These are phyloP conservation scores for Salix koriyanagi DNA, from an alignment of 345 rosid species.

Conservation along the genomic window DNA sequence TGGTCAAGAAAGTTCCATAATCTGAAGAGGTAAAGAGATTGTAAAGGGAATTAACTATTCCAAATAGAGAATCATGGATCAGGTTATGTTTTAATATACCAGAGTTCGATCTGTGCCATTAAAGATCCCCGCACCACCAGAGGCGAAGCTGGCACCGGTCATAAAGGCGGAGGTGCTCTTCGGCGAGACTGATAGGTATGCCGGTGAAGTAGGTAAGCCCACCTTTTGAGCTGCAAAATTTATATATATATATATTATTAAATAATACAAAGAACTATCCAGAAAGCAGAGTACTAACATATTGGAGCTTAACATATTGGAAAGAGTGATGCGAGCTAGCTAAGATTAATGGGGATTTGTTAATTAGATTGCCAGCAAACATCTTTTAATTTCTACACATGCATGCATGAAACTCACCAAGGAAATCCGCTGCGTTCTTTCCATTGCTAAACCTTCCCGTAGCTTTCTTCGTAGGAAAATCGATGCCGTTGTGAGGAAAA, in stretches of 20 bases:
- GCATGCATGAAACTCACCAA: constrained; percentile 22
- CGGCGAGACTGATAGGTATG: constrained; percentile 24
- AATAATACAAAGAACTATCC: too few species aligned
- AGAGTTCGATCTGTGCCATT: constrained; percentile 36
- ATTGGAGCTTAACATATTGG: too few species aligned
- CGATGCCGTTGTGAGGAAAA: constrained; percentile 51
- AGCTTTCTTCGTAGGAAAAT: constrained; percentile 38
- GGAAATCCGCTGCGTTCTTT: constrained; percentile 54
- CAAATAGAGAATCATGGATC: too few species aligned
- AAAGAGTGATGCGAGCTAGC: too few species aligned
- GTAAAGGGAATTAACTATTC: too few species aligned
- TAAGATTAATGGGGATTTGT: too few species aligned
- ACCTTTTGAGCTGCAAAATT: constrained; percentile 40
- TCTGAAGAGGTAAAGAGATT: too few species aligned
- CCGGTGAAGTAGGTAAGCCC: constrained; percentile 46
- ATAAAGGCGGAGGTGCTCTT: constrained; percentile 16
- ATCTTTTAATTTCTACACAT: too few species aligned
- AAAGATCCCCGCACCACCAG: constrained; percentile 65
- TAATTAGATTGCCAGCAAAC: too few species aligned
- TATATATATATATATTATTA: too few species aligned
- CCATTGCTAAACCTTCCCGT: constrained; percentile 59
- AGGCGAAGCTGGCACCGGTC: constrained; percentile 49
- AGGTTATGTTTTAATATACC: constrained; percentile 31
- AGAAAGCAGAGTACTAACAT: too few species aligned
- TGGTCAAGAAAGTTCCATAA: too few species aligned